phyloP scores from a whole-genome alignment of 805 yeast species.

The Sugiyamaella chiloensis region DNA sequence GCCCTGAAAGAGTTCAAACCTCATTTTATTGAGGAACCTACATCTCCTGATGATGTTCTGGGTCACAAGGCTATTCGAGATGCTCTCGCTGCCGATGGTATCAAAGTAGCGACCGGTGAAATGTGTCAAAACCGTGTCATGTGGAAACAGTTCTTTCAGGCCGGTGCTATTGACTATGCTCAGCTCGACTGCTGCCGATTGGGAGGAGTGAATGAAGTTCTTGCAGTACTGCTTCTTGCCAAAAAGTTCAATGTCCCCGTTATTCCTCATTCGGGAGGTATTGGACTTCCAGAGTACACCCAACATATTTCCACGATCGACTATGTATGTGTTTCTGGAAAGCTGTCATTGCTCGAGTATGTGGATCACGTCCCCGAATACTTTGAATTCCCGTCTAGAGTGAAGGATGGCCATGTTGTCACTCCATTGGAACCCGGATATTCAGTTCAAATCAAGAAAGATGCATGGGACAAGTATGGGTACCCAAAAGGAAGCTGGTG shows the following conservation, averaged over 20 bases:
- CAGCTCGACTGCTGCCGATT: conserved; percentile 34
- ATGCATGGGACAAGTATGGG: conserved; percentile 25
- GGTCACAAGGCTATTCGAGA: conserved; percentile 29
- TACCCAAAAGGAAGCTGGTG: conserved; percentile 31
- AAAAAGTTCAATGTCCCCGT: conserved; percentile 31
- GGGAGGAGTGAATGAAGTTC: conserved; percentile 33
- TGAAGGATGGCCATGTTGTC: conserved; percentile 27
- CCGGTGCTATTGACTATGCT: conserved; percentile 29
- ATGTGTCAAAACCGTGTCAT: conserved; percentile 32
- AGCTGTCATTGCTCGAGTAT: conserved; percentile 29
- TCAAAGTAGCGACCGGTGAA: conserved; percentile 33
- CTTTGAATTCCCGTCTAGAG: conserved; percentile 26
- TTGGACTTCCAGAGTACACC: conserved; percentile 33
- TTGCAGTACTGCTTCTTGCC: conserved; percentile 31
- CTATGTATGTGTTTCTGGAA: conserved; percentile 30
- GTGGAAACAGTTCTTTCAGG: conserved; percentile 30
- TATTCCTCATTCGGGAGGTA: conserved; percentile 34
- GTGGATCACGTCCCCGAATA: conserved; percentile 32
- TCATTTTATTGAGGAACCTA: conserved; percentile 34
- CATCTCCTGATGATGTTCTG: conserved; percentile 33
- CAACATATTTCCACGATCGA: conserved; percentile 32
- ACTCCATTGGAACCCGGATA: conserved; percentile 32
- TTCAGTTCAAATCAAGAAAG: conserved; percentile 28
- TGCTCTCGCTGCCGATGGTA: conserved; percentile 28
- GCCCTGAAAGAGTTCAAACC: conserved; percentile 30